Conservation (phyloP, 75 land plant genomes). For the Cryptomeria japonica region DNA sequence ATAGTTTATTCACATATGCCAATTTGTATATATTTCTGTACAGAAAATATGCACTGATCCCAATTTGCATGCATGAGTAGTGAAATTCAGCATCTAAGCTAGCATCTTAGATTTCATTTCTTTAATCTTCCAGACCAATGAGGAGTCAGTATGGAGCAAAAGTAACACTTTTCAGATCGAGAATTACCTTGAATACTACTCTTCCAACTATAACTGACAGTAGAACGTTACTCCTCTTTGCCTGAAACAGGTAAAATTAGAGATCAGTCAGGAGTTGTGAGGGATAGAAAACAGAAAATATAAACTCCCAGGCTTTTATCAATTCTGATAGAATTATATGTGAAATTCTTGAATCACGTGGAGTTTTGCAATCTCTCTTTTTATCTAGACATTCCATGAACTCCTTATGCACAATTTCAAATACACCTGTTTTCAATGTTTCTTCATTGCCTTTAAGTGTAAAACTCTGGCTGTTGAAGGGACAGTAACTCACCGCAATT, state of each 20-base stretch:
- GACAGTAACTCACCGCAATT: conserved; percentile 32
- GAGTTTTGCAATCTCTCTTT: neutral
- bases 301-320: neutral
- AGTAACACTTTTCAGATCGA: neutral
- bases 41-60: neutral
- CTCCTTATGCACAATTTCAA: neutral
- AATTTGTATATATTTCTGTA: neutral
- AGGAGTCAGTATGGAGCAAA: neutral
- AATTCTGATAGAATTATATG: neutral
- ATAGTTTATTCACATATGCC: neutral
- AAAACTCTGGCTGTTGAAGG: neutral
- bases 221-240: conserved; percentile 43
- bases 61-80: neutral
- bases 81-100: neutral
- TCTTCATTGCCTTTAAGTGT: neutral
- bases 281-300: neutral
- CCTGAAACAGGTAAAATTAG: conserved; percentile 25
- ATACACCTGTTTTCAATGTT: neutral
- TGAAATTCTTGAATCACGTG: neutral
- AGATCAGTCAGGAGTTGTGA: neutral
- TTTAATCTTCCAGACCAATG: neutral
- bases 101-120: neutral
- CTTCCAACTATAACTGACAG: conserved; percentile 36
- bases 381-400: neutral
- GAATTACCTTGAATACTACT: conserved; percentile 32